A percentile compares a stretch with the other conserved stretches of the same genome.
Evolutionary conservation across 306 rosid genomes (phyloP).

Genomic region (Boehmeria nivea): DNA sequence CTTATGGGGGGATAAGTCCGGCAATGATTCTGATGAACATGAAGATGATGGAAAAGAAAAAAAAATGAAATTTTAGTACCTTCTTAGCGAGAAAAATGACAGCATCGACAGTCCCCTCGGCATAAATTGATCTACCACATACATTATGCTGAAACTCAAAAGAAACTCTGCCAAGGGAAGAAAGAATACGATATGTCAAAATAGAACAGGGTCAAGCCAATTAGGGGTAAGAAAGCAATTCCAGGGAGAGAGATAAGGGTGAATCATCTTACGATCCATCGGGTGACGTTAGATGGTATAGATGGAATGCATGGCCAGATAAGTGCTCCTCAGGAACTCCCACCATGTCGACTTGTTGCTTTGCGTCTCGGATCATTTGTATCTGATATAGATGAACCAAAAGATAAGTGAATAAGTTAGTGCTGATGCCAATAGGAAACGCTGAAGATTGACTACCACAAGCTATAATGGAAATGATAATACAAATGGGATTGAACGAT

Average conservation of each 20-base stretch:
- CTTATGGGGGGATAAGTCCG: no score
- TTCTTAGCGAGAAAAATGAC: slow-evolving; percentile 76
- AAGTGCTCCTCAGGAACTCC: slow-evolving; percentile 92
- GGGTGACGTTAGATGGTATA: slow-evolving; percentile 81
- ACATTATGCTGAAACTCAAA: slow-evolving; percentile 97
- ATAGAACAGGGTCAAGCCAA: neutral
- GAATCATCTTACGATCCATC: slow-evolving; percentile 48
- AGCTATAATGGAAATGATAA: no score
- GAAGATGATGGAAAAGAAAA: no score
- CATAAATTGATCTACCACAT: slow-evolving; percentile 93
- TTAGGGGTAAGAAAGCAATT: no score
- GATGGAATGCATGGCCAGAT: slow-evolving; percentile 82
- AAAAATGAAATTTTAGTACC: slow-evolving; percentile 33
- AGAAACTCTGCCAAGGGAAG: slow-evolving; percentile 58
- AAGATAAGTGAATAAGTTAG: neutral
- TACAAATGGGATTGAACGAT: no score
- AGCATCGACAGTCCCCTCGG: slow-evolving; percentile 90
- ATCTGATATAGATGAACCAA: slow-evolving; percentile 36
- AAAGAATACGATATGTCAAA: slow-evolving; percentile 9
- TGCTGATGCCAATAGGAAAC: neutral
- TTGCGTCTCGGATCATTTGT: slow-evolving; percentile 77
- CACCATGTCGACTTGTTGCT: slow-evolving; percentile 69
- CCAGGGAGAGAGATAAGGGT: no score
- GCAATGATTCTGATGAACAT: no score
- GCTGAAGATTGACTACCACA: no score